Evolutionary conservation across 208 protist species (phyloP).

Genomic region (Wallacemonas sp.): DNA sequence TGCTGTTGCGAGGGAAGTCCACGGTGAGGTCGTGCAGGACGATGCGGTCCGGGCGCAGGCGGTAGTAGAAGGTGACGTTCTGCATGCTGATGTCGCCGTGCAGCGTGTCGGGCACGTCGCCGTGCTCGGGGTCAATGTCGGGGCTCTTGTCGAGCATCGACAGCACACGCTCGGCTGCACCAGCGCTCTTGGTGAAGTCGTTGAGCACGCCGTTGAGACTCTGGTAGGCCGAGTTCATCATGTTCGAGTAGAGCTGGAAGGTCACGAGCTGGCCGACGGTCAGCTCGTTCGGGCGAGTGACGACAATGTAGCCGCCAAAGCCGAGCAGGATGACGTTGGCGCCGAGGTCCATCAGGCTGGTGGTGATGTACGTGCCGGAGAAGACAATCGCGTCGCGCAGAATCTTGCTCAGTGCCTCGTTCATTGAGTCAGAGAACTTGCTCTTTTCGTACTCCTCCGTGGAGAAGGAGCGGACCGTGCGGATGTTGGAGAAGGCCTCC

Average conservation of each 20-base stretch:
- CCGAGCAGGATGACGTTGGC: slow-evolving; percentile 38
- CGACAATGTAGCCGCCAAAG: slow-evolving; percentile 57
- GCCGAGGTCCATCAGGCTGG: slow-evolving; percentile 44
- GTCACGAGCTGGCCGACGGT: slow-evolving; percentile 56
- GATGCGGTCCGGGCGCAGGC: slow-evolving; percentile 27
- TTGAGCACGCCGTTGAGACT: slow-evolving; percentile 42
- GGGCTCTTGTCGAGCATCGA: slow-evolving; percentile 43
- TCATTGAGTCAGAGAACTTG: slow-evolving; percentile 42
- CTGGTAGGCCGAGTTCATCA: slow-evolving; percentile 52
- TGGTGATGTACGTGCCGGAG: slow-evolving; percentile 33
- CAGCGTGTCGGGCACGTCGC: slow-evolving; percentile 22
- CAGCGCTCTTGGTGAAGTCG: slow-evolving; percentile 47
- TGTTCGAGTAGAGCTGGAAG: slow-evolving; percentile 54
- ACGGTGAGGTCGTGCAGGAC: slow-evolving; percentile 29
- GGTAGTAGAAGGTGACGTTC: slow-evolving; percentile 32
- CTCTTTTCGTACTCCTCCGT: slow-evolving; percentile 45
- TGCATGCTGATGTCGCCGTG: slow-evolving; percentile 20
- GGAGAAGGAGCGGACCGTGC: slow-evolving; percentile 64
- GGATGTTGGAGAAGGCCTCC: slow-evolving; percentile 64
- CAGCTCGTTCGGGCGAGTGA: slow-evolving; percentile 39
- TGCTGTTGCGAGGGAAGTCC: slow-evolving; percentile 28
- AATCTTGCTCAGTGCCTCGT: slow-evolving; percentile 43
- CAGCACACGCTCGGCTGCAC: slow-evolving; percentile 54
- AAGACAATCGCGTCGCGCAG: slow-evolving; percentile 42
- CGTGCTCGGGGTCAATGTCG: slow-evolving; percentile 30